Percentiles rank a stretch among this genome's conserved stretches.
These are phyloP conservation scores for Barnettozyma populi DNA, from an alignment of 805 yeast genomes.

Conservation along the genomic window DNA sequence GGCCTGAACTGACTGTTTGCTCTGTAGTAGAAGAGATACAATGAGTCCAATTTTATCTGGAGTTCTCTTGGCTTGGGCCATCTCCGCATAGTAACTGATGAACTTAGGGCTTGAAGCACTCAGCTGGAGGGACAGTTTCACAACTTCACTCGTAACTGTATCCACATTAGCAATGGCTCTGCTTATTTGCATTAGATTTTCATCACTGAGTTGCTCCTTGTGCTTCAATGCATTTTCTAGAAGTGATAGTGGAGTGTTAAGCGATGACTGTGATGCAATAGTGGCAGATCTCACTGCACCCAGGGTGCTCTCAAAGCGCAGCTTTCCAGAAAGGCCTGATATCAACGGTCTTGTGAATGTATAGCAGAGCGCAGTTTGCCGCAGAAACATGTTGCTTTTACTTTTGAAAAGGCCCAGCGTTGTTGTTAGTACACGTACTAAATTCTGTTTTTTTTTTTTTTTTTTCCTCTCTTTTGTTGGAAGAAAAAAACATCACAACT, in stretches of 20 bases:
- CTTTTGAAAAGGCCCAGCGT: background rate
- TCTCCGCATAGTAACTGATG: background rate
- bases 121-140: background rate
- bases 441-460: too few species aligned
- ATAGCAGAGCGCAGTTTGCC: background rate
- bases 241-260: background rate
- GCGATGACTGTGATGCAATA: background rate
- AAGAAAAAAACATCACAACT: background rate
- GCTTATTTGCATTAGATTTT: background rate
- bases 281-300: constrained; percentile 1
- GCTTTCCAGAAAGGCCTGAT: background rate
- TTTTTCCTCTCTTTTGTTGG: background rate
- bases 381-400: background rate
- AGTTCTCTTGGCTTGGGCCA: background rate
- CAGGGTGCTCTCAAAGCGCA: constrained; percentile 1
- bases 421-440: too few species aligned
- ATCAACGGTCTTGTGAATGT: background rate
- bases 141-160: background rate
- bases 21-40: constrained; percentile 8
- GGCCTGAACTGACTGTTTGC: constrained; percentile 8
- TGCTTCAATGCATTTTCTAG: background rate
- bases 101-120: background rate
- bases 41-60: constrained; percentile 4
- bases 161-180: background rate
- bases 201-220: background rate